phyloP scores from a whole-genome alignment of 2,329 filamentous ascomycete species.

The Alternaria brassicae region DNA sequence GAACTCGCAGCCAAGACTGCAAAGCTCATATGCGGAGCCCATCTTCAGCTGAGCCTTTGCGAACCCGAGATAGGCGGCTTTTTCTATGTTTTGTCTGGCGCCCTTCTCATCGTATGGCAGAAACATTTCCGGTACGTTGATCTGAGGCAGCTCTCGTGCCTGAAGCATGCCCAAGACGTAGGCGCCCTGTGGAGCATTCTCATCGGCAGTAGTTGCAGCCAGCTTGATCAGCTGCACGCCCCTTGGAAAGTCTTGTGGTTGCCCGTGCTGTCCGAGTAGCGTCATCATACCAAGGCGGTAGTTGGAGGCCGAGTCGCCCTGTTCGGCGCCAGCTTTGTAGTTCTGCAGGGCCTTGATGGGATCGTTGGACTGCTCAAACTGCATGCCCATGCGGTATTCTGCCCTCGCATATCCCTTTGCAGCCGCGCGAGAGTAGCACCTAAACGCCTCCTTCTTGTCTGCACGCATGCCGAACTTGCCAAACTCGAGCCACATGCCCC shows the following conservation, averaged over 20 bases:
- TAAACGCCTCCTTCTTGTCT: slow-evolving; percentile 94
- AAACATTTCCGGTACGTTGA: slow-evolving; percentile 75
- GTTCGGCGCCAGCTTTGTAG: slow-evolving; percentile 80
- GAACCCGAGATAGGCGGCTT: slow-evolving; percentile 94
- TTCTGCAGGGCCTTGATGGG: slow-evolving; percentile 88
- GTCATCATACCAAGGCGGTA: slow-evolving; percentile 97
- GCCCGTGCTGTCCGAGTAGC: slow-evolving; percentile 89
- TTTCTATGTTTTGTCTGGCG: slow-evolving; percentile 89
- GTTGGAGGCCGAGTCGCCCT: slow-evolving; percentile 86
- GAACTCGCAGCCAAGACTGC: slow-evolving; percentile 92
- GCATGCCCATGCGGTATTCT: slow-evolving; percentile 97
- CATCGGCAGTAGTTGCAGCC: slow-evolving; percentile 86
- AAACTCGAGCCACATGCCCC: slow-evolving; percentile 97
- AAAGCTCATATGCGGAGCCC: slow-evolving; percentile 94
- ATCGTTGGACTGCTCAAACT: slow-evolving; percentile 95
- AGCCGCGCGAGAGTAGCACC: slow-evolving; percentile 83
- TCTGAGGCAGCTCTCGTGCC: slow-evolving; percentile 88
- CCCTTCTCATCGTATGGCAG: slow-evolving; percentile 74
- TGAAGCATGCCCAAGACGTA: slow-evolving; percentile 96
- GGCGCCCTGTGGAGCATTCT: slow-evolving; percentile 95
- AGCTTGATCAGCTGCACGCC: slow-evolving; percentile 83
- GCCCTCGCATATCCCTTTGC: slow-evolving; percentile 86
- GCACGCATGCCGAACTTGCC: slow-evolving; percentile 90
- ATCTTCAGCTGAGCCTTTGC: slow-evolving; percentile 97
- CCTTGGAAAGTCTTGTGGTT: slow-evolving; percentile 77